A percentile compares a stretch with the other conserved stretches of the same genome.
Evolutionary conservation across 345 rosid genomes (phyloP).

Genomic region (Populus ilicifolia): DNA sequence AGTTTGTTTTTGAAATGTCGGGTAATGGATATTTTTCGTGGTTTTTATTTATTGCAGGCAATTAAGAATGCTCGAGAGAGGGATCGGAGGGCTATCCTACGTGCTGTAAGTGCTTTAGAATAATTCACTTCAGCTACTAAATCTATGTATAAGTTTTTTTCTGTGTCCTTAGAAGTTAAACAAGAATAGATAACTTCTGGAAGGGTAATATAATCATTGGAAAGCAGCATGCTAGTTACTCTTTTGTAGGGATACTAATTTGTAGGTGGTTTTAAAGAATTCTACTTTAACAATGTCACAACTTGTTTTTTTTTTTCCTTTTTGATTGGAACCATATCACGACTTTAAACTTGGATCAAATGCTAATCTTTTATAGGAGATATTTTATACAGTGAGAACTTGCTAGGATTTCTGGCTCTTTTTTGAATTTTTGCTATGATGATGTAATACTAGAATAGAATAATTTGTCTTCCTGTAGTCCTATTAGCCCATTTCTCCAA

Average conservation of each 20-base stretch:
- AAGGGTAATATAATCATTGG: not conserved
- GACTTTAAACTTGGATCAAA: too few species aligned
- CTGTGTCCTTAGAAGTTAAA: not conserved
- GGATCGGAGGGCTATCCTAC: conserved; percentile 71
- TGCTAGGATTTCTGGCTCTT: too few species aligned
- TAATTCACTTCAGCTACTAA: not conserved
- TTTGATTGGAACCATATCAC: too few species aligned
- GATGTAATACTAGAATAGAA: too few species aligned
- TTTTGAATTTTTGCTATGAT: too few species aligned
- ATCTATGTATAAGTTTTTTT: not conserved
- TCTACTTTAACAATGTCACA: too few species aligned
- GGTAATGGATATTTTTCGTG: conserved; percentile 1
- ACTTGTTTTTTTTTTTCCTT: too few species aligned
- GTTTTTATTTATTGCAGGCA: conserved; percentile 48
- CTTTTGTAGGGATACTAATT: not conserved
- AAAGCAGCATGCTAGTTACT: not conserved
- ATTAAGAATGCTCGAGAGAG: conserved; percentile 91
- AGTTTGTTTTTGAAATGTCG: not conserved
- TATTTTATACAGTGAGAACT: too few species aligned
- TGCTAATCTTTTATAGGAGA: too few species aligned
- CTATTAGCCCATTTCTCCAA: too few species aligned
- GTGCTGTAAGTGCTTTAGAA: conserved; percentile 56
- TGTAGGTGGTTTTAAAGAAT: not conserved
- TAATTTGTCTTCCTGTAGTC: too few species aligned
- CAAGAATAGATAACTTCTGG: not conserved